Evolutionary conservation across 1,139 yeast species (phyloP).

Genomic region (Saccharomycopsis crataegensis): DNA sequence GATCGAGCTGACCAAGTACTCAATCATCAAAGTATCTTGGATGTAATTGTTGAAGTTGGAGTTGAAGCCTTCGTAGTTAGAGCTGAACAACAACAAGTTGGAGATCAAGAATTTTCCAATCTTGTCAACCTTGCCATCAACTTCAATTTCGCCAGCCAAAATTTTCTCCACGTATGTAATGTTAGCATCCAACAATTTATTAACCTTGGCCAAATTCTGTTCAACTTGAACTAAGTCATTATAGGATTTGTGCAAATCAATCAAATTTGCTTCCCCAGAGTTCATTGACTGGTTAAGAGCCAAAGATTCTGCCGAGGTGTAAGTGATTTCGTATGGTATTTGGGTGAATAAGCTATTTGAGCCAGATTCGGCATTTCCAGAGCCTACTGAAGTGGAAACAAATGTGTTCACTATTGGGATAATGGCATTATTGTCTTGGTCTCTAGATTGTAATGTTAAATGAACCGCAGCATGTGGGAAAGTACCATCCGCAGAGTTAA

Average conservation of each 20-base stretch:
- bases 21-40: constrained; percentile 79
- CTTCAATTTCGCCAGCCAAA: constrained; percentile 37
- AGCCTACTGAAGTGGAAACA: constrained; percentile 63
- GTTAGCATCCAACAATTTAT: constrained; percentile 49
- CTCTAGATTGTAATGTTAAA: constrained; percentile 50
- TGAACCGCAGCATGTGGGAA: constrained; percentile 76
- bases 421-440: constrained; percentile 34
- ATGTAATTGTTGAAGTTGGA: constrained; percentile 62
- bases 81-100: constrained; percentile 34
- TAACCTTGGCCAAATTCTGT: constrained; percentile 48
- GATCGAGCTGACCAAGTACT: constrained; percentile 75
- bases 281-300: constrained; percentile 39
- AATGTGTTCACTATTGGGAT: constrained; percentile 54
- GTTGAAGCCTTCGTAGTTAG: constrained; percentile 51
- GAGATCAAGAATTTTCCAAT: constrained; percentile 65
- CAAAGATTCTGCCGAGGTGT: constrained; percentile 54
- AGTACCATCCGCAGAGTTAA: constrained; percentile 60
- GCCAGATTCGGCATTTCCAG: constrained; percentile 32
- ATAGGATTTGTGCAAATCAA: constrained; percentile 25
- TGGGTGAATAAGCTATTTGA: constrained; percentile 62
- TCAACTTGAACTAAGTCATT: constrained; percentile 45
- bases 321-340: constrained; percentile 58
- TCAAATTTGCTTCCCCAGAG: constrained; percentile 28
- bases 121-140: constrained; percentile 45
- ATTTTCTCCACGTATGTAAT: constrained; percentile 42